A percentile compares a stretch with the other conserved stretches of the same genome.
phyloP scores from a whole-genome alignment of 2,329 filamentous ascomycete species.

The Leptographium radiaticola region DNA sequence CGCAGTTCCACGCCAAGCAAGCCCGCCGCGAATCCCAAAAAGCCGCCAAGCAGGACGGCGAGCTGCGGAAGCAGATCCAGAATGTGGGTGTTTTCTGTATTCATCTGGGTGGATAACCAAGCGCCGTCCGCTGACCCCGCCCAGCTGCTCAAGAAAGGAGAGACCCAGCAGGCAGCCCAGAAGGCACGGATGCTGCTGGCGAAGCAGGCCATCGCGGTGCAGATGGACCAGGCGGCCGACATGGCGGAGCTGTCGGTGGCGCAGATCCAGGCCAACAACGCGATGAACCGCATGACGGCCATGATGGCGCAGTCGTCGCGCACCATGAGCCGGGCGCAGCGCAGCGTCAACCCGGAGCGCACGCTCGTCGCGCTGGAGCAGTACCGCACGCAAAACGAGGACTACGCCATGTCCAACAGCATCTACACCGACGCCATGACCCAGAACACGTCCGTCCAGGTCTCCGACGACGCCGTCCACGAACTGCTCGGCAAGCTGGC shows the following conservation, averaged over 20 bases:
- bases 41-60: conserved; percentile 46
- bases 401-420: conserved; percentile 51
- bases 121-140: too few relatives aligned
- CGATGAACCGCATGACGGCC: conserved; percentile 51
- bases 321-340: conserved; percentile 45
- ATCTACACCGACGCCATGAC: conserved; percentile 81
- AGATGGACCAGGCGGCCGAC: conserved; percentile 53
- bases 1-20: conserved; percentile 47
- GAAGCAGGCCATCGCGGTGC: conserved; percentile 47
- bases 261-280: conserved; percentile 51
- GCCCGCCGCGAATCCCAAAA: conserved; percentile 48
- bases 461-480: conserved; percentile 76
- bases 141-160: conserved; percentile 45
- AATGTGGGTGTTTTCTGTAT: conserved; percentile 20
- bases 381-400: conserved; percentile 49
- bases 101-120: too few relatives aligned
- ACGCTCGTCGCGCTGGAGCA: conserved; percentile 48
- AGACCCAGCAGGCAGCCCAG: conserved; percentile 49
- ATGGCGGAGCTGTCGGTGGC: conserved; percentile 47
- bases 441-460: conserved; percentile 58
- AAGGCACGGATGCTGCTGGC: conserved; percentile 50
- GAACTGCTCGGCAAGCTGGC: conserved; percentile 74
- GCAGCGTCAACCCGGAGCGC: conserved; percentile 45
- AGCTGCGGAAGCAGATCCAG: conserved; percentile 50
- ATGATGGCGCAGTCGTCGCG: conserved; percentile 49